Evolutionary conservation across 1,284 basidiomycete genomes (phyloP).

Genomic region (Fomes fomentarius): DNA sequence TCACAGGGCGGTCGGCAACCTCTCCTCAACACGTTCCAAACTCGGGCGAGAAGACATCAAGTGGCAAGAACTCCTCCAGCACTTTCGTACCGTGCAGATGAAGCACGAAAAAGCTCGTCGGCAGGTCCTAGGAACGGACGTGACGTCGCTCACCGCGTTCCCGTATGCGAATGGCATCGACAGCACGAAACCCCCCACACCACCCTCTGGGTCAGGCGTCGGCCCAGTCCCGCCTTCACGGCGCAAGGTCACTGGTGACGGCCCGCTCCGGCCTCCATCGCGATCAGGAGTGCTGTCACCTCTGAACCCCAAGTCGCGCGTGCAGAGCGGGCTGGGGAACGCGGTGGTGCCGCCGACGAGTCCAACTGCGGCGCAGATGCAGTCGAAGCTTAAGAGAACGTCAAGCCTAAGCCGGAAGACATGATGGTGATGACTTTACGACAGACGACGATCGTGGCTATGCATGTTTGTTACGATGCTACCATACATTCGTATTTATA

Average conservation of each 20-base stretch:
- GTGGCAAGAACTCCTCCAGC: conserved; percentile 89
- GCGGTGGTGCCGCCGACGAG: conserved; percentile 32
- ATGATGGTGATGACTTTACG: conserved; percentile 4
- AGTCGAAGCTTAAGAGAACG: conserved; percentile 51
- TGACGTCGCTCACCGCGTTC: conserved; percentile 39
- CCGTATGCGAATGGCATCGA: conserved; percentile 17
- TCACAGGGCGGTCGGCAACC: conserved; percentile 36
- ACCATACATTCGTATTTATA: conserved; percentile 2
- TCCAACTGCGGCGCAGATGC: conserved; percentile 43
- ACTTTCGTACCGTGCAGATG: conserved; percentile 83
- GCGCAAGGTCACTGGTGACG: conserved; percentile 59
- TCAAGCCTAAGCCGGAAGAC: conserved; percentile 49
- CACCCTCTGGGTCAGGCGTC: conserved; percentile 4
- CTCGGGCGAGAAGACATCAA: conserved; percentile 87
- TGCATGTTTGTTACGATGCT: background rate
- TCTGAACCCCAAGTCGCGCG: conserved; percentile 69
- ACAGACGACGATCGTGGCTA: too few species aligned
- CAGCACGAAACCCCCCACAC: conserved; percentile 17
- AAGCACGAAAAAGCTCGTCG: conserved; percentile 88
- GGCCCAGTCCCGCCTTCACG: conserved; percentile 44
- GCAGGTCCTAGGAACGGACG: conserved; percentile 60
- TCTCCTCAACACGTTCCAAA: conserved; percentile 67
- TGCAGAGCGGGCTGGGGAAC: conserved; percentile 47
- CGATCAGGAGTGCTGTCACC: conserved; percentile 60
- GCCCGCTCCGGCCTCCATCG: conserved; percentile 33